Conservation (phyloP, 169 alveolate genomes). For the Plasmodium chabaudi region DNA sequence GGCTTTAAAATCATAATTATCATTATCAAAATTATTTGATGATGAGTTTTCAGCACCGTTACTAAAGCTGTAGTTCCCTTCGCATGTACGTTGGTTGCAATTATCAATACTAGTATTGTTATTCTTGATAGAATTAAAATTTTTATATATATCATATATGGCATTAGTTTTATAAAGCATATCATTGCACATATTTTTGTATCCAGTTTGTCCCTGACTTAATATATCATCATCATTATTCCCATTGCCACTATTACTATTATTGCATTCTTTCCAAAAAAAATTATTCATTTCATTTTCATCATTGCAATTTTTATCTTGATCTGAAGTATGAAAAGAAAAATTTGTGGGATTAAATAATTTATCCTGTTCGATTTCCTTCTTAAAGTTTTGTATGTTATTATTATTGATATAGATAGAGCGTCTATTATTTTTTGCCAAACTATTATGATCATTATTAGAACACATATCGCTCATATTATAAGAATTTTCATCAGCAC, state of each 20-base stretch:
- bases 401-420: background rate
- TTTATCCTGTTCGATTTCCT: background rate
- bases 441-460: background rate
- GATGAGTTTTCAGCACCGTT: no score
- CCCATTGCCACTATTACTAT: background rate
- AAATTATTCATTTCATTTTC: background rate
- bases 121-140: constrained; percentile 16
- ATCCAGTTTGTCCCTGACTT: constrained; percentile 6
- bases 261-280: constrained; percentile 8
- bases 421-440: background rate
- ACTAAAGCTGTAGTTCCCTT: background rate
- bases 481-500: background rate
- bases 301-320: no score
- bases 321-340: no score
- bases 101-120: constrained; percentile 7
- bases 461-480: background rate
- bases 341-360: background rate
- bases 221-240: background rate
- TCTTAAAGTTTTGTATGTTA: constrained; percentile 7
- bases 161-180: constrained; percentile 49
- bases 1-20: background rate
- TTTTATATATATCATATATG: constrained; percentile 56
- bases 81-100: background rate
- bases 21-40: background rate
- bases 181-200: constrained; percentile 63